These are phyloP conservation scores for Fusarium protoensiforme DNA, from an alignment of 2,329 filamentous ascomycete genomes.

Conservation along the genomic window DNA sequence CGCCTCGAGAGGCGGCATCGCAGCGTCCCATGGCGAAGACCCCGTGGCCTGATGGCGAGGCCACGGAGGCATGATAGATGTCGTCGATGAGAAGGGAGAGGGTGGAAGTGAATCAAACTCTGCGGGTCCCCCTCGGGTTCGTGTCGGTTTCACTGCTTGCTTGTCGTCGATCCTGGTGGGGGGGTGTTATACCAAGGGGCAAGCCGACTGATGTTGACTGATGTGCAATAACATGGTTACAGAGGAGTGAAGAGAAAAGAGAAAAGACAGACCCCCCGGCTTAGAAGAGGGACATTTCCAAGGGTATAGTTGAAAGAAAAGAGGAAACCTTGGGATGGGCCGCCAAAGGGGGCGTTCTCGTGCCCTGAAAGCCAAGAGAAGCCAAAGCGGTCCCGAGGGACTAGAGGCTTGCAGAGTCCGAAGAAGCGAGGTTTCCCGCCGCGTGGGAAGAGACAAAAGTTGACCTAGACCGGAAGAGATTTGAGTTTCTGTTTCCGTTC, in stretches of 20 bases:
- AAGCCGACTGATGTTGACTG: slow-evolving; percentile 7
- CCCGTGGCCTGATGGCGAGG: slow-evolving; percentile 13
- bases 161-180: slow-evolving; percentile 9
- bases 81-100: slow-evolving; percentile 7
- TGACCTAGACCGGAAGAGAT: slow-evolving; percentile 7
- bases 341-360: neutral
- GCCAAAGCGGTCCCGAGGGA: slow-evolving; percentile 2
- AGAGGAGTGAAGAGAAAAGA: neutral
- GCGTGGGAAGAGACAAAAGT: neutral
- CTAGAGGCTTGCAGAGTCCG: neutral
- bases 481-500: slow-evolving; percentile 43
- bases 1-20: slow-evolving; percentile 21
- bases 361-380: slow-evolving; percentile 13
- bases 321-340: neutral
- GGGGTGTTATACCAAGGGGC: slow-evolving; percentile 1
- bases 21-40: slow-evolving; percentile 20
- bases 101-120: neutral
- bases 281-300: slow-evolving; percentile 5
- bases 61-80: slow-evolving; percentile 33
- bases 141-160: slow-evolving; percentile 16
- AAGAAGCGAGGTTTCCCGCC: slow-evolving; percentile 1
- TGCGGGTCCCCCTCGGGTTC: neutral
- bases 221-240: slow-evolving; percentile 14
- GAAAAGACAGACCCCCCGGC: neutral
- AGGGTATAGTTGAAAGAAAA: slow-evolving; percentile 16